phyloP scores from a whole-genome alignment of 2,329 filamentous ascomycete genomes.

The Penicillium brasilianum region DNA sequence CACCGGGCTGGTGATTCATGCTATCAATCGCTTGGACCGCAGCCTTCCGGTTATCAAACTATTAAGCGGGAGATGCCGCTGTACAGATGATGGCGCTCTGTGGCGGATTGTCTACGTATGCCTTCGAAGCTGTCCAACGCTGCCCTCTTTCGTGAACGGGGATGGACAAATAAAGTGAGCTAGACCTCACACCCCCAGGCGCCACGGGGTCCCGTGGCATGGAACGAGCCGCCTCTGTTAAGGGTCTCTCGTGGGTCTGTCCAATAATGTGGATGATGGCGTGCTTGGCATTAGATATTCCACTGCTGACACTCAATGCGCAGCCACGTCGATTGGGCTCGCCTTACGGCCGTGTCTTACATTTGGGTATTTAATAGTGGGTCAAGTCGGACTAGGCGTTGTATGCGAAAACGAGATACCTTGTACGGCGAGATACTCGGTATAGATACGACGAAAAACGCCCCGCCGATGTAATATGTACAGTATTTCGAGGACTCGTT shows the following conservation, averaged over 20 bases:
- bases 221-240: background rate
- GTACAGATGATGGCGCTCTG: background rate
- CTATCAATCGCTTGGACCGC: background rate
- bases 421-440: background rate
- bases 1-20: background rate
- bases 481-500: background rate
- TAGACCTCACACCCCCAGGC: background rate
- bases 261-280: background rate
- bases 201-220: background rate
- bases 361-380: background rate
- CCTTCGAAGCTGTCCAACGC: background rate
- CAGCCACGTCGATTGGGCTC: background rate
- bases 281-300: background rate
- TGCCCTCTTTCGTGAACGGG: background rate
- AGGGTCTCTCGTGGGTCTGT: background rate
- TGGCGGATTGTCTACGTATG: conserved; percentile 1
- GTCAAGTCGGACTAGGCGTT: background rate
- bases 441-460: background rate
- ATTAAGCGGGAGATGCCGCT: conserved; percentile 2
- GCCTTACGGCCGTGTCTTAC: background rate
- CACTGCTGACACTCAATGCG: background rate
- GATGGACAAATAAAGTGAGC: background rate
- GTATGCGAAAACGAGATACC: conserved; percentile 1
- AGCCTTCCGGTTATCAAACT: background rate
- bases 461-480: background rate